Evolutionary conservation across 331 rosid species (phyloP).

Genomic region (Rosa hybrid): DNA sequence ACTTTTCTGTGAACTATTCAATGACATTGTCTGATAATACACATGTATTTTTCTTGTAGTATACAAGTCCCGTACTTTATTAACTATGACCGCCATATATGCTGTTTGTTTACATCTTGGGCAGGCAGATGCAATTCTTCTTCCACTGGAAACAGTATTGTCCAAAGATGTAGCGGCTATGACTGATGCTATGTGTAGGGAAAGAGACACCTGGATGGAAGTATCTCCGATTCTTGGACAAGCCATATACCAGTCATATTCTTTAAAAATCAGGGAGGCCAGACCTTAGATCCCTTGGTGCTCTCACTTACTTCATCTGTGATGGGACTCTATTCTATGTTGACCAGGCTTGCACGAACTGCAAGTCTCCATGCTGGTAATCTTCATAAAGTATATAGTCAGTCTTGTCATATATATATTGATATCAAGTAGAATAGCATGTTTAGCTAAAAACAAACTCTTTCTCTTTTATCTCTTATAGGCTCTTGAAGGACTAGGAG

Average conservation of each 20-base stretch:
- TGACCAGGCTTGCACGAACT: conserved; percentile 84
- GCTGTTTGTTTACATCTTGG: conserved; percentile 36
- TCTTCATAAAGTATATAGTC: conserved; percentile 76
- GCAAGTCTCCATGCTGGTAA: conserved; percentile 97
- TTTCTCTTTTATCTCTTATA: conserved; percentile 35
- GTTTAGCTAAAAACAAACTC: conserved; percentile 10
- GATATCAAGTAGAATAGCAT: conserved; percentile 14
- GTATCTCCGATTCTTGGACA: conserved; percentile 90
- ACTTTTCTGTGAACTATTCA: not conserved
- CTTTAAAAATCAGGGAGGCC: conserved; percentile 68
- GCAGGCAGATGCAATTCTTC: conserved; percentile 82
- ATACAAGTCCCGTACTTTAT: not conserved
- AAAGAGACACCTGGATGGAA: conserved; percentile 74
- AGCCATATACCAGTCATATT: conserved; percentile 93
- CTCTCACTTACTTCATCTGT: conserved; percentile 72
- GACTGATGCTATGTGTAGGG: conserved; percentile 77
- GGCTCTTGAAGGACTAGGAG: conserved; percentile 99
- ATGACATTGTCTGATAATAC: not conserved
- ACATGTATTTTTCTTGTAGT: not conserved
- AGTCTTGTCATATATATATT: conserved; percentile 18
- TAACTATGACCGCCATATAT: conserved; percentile 7
- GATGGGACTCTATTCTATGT: conserved; percentile 83
- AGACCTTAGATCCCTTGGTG: conserved; percentile 73
- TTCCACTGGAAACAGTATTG: conserved; percentile 89
- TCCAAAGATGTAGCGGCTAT: conserved; percentile 91